Base-by-base conservation (phyloP, 1,284 basidiomycete species). In the Cutaneotrichosporon dermatis region DNA sequence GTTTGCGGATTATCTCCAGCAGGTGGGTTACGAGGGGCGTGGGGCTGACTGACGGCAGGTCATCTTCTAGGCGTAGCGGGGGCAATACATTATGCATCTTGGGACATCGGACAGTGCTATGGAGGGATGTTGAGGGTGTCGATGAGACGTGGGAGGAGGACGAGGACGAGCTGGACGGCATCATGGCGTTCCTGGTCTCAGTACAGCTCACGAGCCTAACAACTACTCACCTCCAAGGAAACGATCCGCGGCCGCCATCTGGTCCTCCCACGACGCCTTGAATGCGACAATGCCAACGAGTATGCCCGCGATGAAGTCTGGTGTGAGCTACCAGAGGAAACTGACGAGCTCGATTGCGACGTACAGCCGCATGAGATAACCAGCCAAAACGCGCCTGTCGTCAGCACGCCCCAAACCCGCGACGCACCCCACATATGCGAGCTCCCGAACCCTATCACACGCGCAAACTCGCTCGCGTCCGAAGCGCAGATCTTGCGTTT, bases 391-490 rank as follows among this genome's bases (percentile, higher is more conserved):
- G 92, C 85, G 54, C 92, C 91, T 52, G 37, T 1, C 39, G 40
- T 53, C 25, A 53, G 51, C 90, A 53, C 35, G 72, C 65, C 67
- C 40, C 25, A 48, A 6, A 9, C 4, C 3, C 3, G 3, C 11
- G 6, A 42, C 51, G 34, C 13, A 74, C 80, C 80, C 80, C 80
- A 82, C 48, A 79, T 76, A 55, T 79, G 75, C 7, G 79, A 76
- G 15, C 76, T 74, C 50, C 79, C 81, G 57, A 80, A 81, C 7
- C 92, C 91, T 64, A 91, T 92, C 60, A 93, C 85, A 36, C 87
- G 82, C 2, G 94, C 90, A 73, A 94, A 98, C 15, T 88, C 87
- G 5, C 87, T 87, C 0, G 95, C 95, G 71, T 99, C 95, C 2
- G 90, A 93, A 25, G 86, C 85, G 70, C 97, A 95, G 63, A 93